phyloP scores from a whole-genome alignment of 495 filamentous ascomycete genomes.

The Friedmanniomyces endolithicus region DNA sequence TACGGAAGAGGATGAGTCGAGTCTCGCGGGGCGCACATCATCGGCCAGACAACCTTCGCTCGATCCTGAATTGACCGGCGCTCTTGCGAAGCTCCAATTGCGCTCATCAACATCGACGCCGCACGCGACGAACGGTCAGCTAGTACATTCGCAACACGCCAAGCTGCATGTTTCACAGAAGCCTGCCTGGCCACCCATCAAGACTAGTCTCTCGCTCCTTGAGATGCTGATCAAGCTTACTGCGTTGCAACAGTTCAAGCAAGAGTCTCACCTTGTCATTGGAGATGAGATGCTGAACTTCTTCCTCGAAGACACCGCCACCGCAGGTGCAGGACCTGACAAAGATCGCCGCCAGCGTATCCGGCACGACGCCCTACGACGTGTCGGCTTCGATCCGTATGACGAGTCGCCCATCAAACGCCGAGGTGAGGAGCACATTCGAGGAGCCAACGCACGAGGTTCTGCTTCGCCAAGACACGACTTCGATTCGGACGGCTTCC shows the following conservation, averaged over 20 bases:
- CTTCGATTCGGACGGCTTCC: not conserved
- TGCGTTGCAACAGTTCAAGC: conserved; percentile 92
- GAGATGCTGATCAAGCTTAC: conserved; percentile 89
- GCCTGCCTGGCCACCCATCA: conserved; percentile 40
- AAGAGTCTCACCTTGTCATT: conserved; percentile 81
- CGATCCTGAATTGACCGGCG: conserved; percentile 30
- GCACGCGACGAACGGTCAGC: conserved; percentile 11
- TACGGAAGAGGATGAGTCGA: conserved; percentile 37
- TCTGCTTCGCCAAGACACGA: conserved; percentile 1
- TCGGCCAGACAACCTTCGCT: conserved; percentile 23
- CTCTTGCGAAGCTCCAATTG: conserved; percentile 23
- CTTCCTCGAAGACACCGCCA: conserved; percentile 74
- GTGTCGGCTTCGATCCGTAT: conserved; percentile 87
- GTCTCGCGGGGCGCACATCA: conserved; percentile 23
- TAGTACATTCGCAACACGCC: conserved; percentile 33
- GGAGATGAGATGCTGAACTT: conserved; percentile 91
- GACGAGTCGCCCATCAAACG: conserved; percentile 59
- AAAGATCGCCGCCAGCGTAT: conserved; percentile 56
- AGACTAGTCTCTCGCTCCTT: conserved; percentile 80
- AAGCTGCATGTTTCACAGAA: conserved; percentile 19
- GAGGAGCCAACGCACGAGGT: not conserved
- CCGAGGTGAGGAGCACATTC: conserved; percentile 41
- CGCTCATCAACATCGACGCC: conserved; percentile 31
- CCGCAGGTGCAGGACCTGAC: conserved; percentile 59
- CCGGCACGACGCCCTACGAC: conserved; percentile 56